Evolutionary conservation across 129 eudicot species (phyloP).

Genomic region (Tagetes erecta): DNA sequence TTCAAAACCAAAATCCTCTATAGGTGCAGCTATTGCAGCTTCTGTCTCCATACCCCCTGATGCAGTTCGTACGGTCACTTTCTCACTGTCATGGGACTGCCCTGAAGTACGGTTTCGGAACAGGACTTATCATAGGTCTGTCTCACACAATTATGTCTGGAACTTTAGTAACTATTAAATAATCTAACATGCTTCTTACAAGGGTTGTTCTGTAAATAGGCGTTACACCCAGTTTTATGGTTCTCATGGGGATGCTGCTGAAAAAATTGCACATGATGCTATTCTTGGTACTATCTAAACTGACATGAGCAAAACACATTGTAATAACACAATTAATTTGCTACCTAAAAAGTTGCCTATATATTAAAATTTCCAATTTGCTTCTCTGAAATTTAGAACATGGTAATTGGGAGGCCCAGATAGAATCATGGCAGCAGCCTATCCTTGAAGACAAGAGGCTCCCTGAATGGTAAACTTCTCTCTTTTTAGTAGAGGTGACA

Average conservation of each 20-base stretch:
- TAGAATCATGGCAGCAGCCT: conserved; percentile 86
- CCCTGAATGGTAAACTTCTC: conserved; percentile 78
- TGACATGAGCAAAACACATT: neutral
- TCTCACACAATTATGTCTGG: conserved; percentile 7
- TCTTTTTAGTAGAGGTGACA: conserved; percentile 15
- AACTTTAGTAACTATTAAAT: conserved; percentile 3
- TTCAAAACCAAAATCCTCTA: conserved; percentile 65
- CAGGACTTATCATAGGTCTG: conserved; percentile 79
- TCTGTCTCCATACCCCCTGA: conserved; percentile 68
- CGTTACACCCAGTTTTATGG: conserved; percentile 94
- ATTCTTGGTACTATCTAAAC: conserved; percentile 51
- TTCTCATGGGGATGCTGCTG: conserved; percentile 63
- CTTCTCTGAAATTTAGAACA: conserved; percentile 48
- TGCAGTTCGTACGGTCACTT: conserved; percentile 58
- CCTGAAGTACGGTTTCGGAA: conserved; percentile 75
- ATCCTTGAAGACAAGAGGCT: conserved; percentile 78
- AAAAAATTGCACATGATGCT: conserved; percentile 85
- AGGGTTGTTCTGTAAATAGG: conserved; percentile 39
- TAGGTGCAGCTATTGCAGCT: conserved; percentile 96
- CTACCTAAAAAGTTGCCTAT: neutral
- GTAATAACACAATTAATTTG: neutral
- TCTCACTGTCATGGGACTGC: conserved; percentile 92
- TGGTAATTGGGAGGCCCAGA: conserved; percentile 73
- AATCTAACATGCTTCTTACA: conserved; percentile 28
- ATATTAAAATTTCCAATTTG: conserved; percentile 10